Percentiles rank a stretch among this genome's conserved stretches.
Evolutionary conservation across 129 eudicot species (phyloP).

Genomic region (Artemisia argyi): DNA sequence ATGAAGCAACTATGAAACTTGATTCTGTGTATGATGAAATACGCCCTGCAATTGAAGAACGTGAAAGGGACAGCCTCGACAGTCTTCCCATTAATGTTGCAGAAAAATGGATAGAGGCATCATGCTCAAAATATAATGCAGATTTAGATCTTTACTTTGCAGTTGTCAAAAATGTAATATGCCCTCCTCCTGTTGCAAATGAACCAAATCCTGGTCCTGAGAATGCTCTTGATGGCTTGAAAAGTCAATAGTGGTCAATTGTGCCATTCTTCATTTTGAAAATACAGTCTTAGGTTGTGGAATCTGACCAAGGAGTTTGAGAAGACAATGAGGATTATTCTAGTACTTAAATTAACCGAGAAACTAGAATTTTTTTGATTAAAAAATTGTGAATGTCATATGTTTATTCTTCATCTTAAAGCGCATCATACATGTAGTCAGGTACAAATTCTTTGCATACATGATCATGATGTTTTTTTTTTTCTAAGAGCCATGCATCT

Average conservation of each 20-base stretch:
- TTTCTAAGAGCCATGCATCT: background rate
- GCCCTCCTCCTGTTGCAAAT: slow-evolving; percentile 36
- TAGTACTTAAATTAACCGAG: slow-evolving; percentile 10
- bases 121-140: slow-evolving; percentile 59
- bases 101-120: slow-evolving; percentile 83
- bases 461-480: slow-evolving; percentile 5
- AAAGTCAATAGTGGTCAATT: slow-evolving; percentile 4
- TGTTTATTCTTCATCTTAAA: background rate
- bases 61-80: slow-evolving; percentile 79
- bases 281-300: slow-evolving; percentile 14
- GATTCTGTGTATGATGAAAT: slow-evolving; percentile 69
- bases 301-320: slow-evolving; percentile 10
- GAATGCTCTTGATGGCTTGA: slow-evolving; percentile 24
- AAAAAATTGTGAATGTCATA: background rate
- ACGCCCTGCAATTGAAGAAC: slow-evolving; percentile 84
- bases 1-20: slow-evolving; percentile 51
- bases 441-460: slow-evolving; percentile 9
- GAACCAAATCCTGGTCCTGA: slow-evolving; percentile 23
- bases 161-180: slow-evolving; percentile 58
- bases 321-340: slow-evolving; percentile 18
- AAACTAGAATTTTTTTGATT: background rate
- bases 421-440: background rate
- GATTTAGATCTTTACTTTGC: slow-evolving; percentile 60
- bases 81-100: slow-evolving; percentile 66
- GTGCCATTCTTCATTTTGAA: slow-evolving; percentile 7